Evolutionary conservation across 1,284 basidiomycete genomes (phyloP).

Genomic region (Leccinum angustisporum): DNA sequence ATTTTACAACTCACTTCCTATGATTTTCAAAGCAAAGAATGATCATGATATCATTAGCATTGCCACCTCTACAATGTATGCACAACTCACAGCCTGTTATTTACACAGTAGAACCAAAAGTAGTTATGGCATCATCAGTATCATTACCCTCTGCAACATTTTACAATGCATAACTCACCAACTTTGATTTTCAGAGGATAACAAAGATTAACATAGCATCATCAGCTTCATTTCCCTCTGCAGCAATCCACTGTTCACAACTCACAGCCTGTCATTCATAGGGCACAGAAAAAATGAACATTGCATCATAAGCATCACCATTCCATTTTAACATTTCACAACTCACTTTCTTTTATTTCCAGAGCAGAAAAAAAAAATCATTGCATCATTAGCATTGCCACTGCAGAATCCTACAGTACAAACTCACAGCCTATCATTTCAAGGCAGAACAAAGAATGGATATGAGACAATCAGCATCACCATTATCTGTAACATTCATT

Average conservation of each 20-base stretch:
- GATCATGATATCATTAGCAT: not conserved
- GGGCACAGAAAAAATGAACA: not conserved
- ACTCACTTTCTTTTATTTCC: not conserved
- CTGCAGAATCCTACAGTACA: not conserved
- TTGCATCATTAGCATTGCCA: not conserved
- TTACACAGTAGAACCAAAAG: not conserved
- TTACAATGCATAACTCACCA: not conserved
- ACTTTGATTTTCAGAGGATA: not conserved
- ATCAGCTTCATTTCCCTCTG: not conserved
- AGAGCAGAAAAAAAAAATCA: not conserved
- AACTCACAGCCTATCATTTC: not conserved
- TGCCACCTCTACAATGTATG: not conserved
- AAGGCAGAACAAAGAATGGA: not conserved
- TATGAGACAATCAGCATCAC: not conserved
- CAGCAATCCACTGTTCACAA: not conserved
- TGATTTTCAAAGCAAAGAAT: not conserved
- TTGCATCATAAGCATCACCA: not conserved
- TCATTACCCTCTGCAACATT: not conserved
- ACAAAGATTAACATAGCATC: not conserved
- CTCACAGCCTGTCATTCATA: not conserved
- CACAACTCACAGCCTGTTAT: not conserved
- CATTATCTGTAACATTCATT: not conserved
- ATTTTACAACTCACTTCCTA: not conserved
- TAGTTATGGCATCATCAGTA: not conserved
- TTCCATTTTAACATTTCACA: not conserved